Evolutionary conservation across 2,329 filamentous ascomycete genomes (phyloP), one percentile per base, ranked within the genome.

Genomic region (Alternaria viburni): DNA sequence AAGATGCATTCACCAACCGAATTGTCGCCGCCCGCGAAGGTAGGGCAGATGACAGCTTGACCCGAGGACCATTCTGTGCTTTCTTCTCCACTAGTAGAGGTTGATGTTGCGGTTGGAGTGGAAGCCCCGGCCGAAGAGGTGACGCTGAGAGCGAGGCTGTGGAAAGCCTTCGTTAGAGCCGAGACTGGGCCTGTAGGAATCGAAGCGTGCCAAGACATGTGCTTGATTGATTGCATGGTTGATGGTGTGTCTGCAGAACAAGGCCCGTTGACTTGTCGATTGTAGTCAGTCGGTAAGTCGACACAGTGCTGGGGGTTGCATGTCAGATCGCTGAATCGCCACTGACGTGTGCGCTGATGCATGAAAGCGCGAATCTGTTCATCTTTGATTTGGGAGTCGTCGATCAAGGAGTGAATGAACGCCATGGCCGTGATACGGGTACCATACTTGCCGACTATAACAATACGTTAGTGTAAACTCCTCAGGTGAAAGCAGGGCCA

Each of bases 21-120:
- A 1, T 79, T 70, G 65, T 91, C 88, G 4, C 90, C 90, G 2
- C 89, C 86, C n/a, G 90, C 90, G 78, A 90, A 91, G 65, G 89
- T 73, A 4, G 74, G 72, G 41, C 74, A 78, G 82, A 72, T 84
- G 81, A 63, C 64, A 19, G 59, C 59, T 23, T 57, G 57, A 12
- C 59, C 61, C 2, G 43, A 65, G 12, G 59, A 45, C 67, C 67
- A 73, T n/a, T 65, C 62, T 13, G 51, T 25, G 12, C 21, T 41
- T n/a, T 36, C 17, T 10, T 59, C 30, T 19, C 28, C 17, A 9
- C 59, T 55, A 19, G 54, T 17, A 41, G 36, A 41, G 11, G 51
- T 25, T 17, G 28, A 21, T 25, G 44, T 7, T 11, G 45, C 11
- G 17, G 46, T 5, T 5, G 47, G 46, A 6, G 51, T 25, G 10